Evolutionary conservation across 1,139 yeast genomes (phyloP).

Genomic region (Blastobotrys serpentis): DNA sequence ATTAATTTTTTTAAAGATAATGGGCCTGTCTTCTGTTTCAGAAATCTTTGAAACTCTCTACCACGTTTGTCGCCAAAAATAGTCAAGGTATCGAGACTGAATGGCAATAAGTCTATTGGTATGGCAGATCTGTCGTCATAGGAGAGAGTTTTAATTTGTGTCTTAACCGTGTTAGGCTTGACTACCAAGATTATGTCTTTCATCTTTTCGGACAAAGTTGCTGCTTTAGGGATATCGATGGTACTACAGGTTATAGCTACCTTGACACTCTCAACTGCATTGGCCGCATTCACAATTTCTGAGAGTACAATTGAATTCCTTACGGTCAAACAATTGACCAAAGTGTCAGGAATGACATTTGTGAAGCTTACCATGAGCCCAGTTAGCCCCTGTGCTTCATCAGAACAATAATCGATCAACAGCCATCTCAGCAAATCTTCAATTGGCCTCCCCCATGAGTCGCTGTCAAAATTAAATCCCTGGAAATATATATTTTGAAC

Average conservation of each 20-base stretch:
- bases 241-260: background rate
- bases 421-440: background rate
- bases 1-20: background rate
- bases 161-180: background rate
- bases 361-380: background rate
- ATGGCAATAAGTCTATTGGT: background rate
- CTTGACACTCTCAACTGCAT: background rate
- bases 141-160: background rate
- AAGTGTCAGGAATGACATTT: background rate
- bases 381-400: background rate
- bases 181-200: background rate
- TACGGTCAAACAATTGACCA: background rate
- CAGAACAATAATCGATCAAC: background rate
- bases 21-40: background rate
- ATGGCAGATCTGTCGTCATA: background rate
- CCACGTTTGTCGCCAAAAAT: background rate
- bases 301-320: background rate
- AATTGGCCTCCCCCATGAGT: background rate
- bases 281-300: background rate
- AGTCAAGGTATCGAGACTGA: background rate
- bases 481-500: background rate
- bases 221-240: background rate
- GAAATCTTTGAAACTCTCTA: background rate
- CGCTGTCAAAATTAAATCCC: background rate
- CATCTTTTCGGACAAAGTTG: background rate